Base-by-base conservation (phyloP, 805 yeast genomes). In the Hanseniaspora jakobsenii region DNA sequence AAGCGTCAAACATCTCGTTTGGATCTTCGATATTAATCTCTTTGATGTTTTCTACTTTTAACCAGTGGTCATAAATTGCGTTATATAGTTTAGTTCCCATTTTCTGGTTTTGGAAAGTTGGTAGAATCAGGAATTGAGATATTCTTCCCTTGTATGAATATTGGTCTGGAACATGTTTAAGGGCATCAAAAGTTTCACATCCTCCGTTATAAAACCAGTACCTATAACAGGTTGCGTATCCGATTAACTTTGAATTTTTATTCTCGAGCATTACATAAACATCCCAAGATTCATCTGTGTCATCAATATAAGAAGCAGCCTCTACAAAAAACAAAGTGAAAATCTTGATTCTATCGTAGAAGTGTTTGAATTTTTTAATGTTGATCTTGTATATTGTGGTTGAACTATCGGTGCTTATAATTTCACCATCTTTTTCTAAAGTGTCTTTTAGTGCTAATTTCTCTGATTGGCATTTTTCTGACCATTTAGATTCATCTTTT, bases 11-110 rank as follows among this genome's bases (percentile, higher is more conserved):
- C 28, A 76, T 75, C 57, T 86, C 95, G 55, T 81, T 82, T 2
- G 97, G 97, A 58, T 91, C 98, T 58, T 91, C 97, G 3, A 91
- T 85, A 0, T 89, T 84, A 31, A 91, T 70, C 53, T 87, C 94
- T 27, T 64, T 61, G 19, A 86, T 74, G 1, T 55, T 48, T 0
- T 58, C 54, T 50, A 82, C 81, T 0, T 55, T 51, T 3, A 66
- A 52, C 81, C 94, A 85, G 36, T 58, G 50, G 2, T 68, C 64
- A 45, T 72, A 67, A 6, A 91, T 60, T 0, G 69, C 49, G 9
- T 66, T 62, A 58, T 89, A 89, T 23, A 89, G 61, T 14, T 62
- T 58, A 3, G 75, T 71, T 2, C 98, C 98, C 43, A 84, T 75
- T 0, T 78, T 74, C 38, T 69, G 64, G 4, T 77, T 73, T 59